These are phyloP conservation scores for Thalassiosira profunda DNA, from an alignment of 108 stramenopile species.

Conservation along the genomic window DNA sequence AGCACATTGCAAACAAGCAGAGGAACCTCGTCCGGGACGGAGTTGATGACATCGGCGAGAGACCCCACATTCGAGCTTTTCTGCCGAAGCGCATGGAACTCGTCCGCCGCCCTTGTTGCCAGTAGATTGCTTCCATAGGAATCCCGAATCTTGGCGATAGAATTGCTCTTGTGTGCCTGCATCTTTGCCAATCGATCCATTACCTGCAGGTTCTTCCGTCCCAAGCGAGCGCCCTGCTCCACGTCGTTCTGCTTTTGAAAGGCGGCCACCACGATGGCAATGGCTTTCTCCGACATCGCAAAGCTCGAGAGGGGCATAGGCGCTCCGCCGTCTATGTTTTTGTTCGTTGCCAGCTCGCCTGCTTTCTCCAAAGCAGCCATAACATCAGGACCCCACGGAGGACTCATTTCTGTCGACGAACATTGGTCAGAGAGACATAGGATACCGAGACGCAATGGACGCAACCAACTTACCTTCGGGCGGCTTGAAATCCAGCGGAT, in stretches of 20 bases:
- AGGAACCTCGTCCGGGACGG: conserved; percentile 63
- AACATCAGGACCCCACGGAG: conserved; percentile 86
- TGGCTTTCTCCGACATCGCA: conserved; percentile 47
- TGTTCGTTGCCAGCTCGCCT: conserved; percentile 11
- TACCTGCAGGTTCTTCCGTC: conserved; percentile 88
- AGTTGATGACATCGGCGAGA: conserved; percentile 36
- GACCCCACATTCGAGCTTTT: conserved; percentile 46
- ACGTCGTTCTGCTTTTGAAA: conserved; percentile 87
- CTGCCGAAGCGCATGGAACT: conserved; percentile 48
- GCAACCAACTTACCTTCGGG: conserved; percentile 60
- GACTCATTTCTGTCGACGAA: conserved; percentile 39
- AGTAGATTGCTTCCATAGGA: conserved; percentile 55
- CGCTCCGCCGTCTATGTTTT: conserved; percentile 7
- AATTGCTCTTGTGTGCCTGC: conserved; percentile 77
- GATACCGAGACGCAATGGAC: neutral
- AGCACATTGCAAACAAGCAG: conserved; percentile 70
- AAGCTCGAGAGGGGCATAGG: conserved; percentile 20
- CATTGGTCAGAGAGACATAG: neutral
- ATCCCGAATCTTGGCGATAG: conserved; percentile 59
- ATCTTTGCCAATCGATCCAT: conserved; percentile 91
- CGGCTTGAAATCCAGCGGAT: conserved; percentile 84
- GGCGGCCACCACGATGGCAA: conserved; percentile 64
- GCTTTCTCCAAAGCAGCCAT: conserved; percentile 73
- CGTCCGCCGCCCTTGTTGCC: conserved; percentile 61
- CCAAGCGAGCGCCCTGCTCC: conserved; percentile 82